A percentile compares a stretch with the other conserved stretches of the same genome.
Conservation (phyloP, 345 rosid genomes). For the Eucalyptus viminalis region DNA sequence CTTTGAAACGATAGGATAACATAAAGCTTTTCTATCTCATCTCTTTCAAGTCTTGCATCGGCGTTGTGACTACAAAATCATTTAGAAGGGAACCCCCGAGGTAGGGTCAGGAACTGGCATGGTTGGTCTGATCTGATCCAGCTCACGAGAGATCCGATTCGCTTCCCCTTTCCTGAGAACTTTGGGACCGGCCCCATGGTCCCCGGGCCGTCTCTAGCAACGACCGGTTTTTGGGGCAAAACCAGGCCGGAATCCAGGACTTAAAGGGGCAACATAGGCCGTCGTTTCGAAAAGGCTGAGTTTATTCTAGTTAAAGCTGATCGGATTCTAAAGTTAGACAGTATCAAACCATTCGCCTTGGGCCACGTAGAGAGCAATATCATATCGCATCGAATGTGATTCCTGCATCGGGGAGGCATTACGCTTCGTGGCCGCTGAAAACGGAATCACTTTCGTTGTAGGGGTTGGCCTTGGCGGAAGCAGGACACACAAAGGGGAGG, state of each 20-base stretch:
- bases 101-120: background rate
- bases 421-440: background rate
- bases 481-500: background rate
- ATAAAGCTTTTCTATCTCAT: background rate
- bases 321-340: background rate
- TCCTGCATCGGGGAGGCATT: background rate
- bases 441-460: background rate
- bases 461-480: background rate
- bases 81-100: background rate
- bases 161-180: background rate
- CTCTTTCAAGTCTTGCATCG: background rate
- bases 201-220: background rate
- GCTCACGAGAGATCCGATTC: background rate
- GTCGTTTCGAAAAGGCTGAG: background rate
- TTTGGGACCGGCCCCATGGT: background rate
- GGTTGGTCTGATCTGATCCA: background rate
- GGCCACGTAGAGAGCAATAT: background rate
- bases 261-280: background rate
- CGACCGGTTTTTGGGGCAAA: background rate
- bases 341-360: background rate
- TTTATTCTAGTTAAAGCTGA: background rate
- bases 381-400: background rate
- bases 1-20: background rate
- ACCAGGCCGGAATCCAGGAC: background rate
- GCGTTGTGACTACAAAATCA: background rate